Percentiles rank a stretch among this genome's conserved stretches.
These are phyloP conservation scores for Solanum gandarillasii DNA, from an alignment of 257 asterid species.

Conservation along the genomic window DNA sequence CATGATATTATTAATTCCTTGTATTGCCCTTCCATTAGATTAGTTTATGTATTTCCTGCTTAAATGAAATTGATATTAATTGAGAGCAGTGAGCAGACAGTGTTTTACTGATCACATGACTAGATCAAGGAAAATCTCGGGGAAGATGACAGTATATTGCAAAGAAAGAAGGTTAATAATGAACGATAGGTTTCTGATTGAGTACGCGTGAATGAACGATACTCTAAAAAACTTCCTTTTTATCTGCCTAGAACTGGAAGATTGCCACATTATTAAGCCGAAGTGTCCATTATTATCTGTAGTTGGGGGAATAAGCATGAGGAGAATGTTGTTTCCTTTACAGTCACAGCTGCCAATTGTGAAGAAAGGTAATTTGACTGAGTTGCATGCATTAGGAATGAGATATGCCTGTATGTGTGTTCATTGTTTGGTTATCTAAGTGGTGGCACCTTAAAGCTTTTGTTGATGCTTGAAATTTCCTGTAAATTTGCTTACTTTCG, in stretches of 20 bases:
- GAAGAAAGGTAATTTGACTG: background rate
- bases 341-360: background rate
- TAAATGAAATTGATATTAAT: background rate
- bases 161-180: background rate
- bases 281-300: background rate
- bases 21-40: background rate
- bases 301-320: background rate
- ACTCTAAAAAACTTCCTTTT: background rate
- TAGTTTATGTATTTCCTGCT: background rate
- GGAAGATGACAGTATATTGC: background rate
- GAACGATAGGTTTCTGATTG: background rate
- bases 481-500: background rate
- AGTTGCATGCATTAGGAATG: background rate
- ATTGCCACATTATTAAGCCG: background rate
- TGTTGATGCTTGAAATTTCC: background rate
- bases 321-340: background rate
- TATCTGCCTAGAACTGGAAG: background rate
- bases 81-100: background rate
- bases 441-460: background rate
- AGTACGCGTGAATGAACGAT: background rate
- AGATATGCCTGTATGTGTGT: background rate
- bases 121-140: background rate
- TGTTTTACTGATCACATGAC: background rate
- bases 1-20: background rate
- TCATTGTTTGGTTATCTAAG: background rate